Conservation (phyloP, 2,329 filamentous ascomycete genomes). For the Myriosclerotinia duriaeana region DNA sequence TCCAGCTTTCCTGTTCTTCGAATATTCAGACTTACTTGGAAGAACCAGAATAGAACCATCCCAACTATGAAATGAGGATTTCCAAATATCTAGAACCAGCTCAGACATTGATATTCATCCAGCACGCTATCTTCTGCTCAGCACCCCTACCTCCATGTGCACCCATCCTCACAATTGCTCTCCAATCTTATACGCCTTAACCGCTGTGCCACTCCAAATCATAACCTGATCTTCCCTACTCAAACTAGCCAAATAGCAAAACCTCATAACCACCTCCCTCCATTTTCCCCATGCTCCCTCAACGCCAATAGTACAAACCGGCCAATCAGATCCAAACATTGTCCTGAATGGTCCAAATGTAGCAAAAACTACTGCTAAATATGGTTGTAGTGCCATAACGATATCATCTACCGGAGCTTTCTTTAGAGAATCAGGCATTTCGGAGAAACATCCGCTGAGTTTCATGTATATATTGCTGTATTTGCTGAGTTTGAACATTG, state of each 20-base stretch:
- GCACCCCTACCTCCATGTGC: neutral
- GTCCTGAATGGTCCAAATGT: slow-evolving; percentile 70
- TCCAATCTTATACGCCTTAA: slow-evolving; percentile 63
- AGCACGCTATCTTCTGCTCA: neutral
- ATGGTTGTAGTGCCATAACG: slow-evolving; percentile 64
- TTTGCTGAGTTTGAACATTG: slow-evolving; percentile 66
- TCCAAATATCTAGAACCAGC: neutral
- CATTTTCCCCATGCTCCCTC: slow-evolving; percentile 70
- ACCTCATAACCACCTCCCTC: slow-evolving; percentile 66
- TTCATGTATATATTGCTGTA: slow-evolving; percentile 78
- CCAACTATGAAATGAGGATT: neutral
- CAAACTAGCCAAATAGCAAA: slow-evolving; percentile 64
- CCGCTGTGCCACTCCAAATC: slow-evolving; percentile 72
- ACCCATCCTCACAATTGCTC: slow-evolving; percentile 31
- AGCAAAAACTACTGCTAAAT: slow-evolving; percentile 69
- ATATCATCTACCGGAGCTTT: slow-evolving; percentile 54
- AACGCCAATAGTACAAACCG: slow-evolving; percentile 73
- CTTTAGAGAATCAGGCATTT: slow-evolving; percentile 62
- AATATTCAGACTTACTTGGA: neutral
- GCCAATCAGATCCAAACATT: slow-evolving; percentile 95
- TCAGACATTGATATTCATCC: neutral
- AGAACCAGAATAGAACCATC: neutral
- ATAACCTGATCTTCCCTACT: slow-evolving; percentile 59
- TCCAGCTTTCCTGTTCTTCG: too few relatives aligned
- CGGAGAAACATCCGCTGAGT: slow-evolving; percentile 81